Evolutionary conservation across 2,329 filamentous ascomycete genomes (phyloP).

Genomic region (Basipetospora chlamydospora): DNA sequence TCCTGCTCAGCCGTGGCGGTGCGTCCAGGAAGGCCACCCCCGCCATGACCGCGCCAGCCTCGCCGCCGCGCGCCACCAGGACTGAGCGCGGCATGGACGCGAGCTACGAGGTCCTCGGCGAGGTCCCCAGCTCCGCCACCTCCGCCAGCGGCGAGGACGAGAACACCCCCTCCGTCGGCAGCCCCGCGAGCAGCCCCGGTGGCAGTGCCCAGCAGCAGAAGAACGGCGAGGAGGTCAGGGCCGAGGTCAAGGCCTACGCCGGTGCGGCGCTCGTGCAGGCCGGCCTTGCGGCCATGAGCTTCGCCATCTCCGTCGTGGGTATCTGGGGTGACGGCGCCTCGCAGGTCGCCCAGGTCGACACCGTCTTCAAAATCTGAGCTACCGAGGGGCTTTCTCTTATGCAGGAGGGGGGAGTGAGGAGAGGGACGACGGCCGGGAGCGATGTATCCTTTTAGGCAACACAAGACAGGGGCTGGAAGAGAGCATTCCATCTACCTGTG

Average conservation of each 20-base stretch:
- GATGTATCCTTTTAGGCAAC: too few species aligned
- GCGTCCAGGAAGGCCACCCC: constrained; percentile 10
- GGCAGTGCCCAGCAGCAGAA: constrained; percentile 21
- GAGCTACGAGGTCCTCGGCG: constrained; percentile 55
- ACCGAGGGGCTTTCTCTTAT: too few species aligned
- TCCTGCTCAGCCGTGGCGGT: constrained; percentile 20
- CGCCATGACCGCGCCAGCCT: constrained; percentile 14
- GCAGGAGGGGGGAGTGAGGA: too few species aligned
- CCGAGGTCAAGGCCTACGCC: constrained; percentile 38
- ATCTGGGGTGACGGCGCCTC: constrained; percentile 49
- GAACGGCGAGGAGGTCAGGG: constrained; percentile 49
- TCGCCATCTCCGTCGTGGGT: constrained; percentile 46
- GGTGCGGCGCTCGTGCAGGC: constrained; percentile 40
- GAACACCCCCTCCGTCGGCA: constrained; percentile 20
- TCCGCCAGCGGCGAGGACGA: constrained; percentile 31
- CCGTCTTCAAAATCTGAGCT: too few species aligned
- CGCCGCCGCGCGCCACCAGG: constrained; percentile 13
- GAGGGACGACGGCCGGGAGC: too few species aligned
- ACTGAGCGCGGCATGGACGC: constrained; percentile 41
- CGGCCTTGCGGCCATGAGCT: constrained; percentile 38
- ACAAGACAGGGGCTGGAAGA: too few species aligned
- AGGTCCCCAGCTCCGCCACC: constrained; percentile 26
- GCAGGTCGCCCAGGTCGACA: constrained; percentile 10
- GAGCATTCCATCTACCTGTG: too few species aligned
- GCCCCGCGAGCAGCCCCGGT: background rate